phyloP scores from a whole-genome alignment of 1,139 yeast genomes.

The Candida mesenterica region DNA sequence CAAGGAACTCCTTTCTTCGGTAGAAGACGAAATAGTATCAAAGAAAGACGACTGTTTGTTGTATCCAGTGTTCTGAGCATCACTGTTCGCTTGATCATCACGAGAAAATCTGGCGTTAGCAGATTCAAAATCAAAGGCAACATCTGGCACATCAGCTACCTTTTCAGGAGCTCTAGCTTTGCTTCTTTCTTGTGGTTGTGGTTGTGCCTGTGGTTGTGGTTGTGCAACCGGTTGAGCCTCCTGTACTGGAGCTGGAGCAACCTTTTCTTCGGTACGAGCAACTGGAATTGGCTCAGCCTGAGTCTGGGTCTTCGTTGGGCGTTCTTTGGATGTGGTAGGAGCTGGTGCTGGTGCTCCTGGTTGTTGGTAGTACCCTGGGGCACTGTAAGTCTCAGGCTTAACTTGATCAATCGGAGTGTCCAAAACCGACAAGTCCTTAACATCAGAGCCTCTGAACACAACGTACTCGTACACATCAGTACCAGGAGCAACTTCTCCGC shows the following conservation, averaged over 20 bases:
- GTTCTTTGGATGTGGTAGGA: slow-evolving; percentile 6
- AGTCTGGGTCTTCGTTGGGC: slow-evolving; percentile 14
- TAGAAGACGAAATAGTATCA: slow-evolving; percentile 38
- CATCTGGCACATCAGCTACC: slow-evolving; percentile 28
- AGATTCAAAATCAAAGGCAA: slow-evolving; percentile 56
- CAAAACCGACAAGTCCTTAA: slow-evolving; percentile 81
- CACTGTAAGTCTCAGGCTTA: slow-evolving; percentile 31
- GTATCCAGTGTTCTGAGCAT: slow-evolving; percentile 18
- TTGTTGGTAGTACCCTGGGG: slow-evolving; percentile 10
- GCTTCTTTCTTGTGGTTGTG: slow-evolving; percentile 17
- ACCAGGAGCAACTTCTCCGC: slow-evolving; percentile 73
- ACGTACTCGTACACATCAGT: slow-evolving; percentile 74
- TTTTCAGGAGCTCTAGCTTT: background rate
- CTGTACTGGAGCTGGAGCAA: slow-evolving; percentile 7
- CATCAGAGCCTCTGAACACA: slow-evolving; percentile 90
- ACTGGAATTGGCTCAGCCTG: slow-evolving; percentile 20
- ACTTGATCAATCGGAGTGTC: slow-evolving; percentile 62
- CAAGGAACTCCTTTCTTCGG: slow-evolving; percentile 39
- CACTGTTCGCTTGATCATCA: slow-evolving; percentile 28
- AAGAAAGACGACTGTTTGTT: slow-evolving; percentile 23
- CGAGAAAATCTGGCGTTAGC: slow-evolving; percentile 41
- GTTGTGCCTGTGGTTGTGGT: slow-evolving; percentile 10
- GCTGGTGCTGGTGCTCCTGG: slow-evolving; percentile 11
- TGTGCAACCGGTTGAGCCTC: slow-evolving; percentile 2
- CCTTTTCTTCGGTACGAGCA: background rate